These are phyloP conservation scores for Baorangia bicolor DNA, from an alignment of 768 basidiomycete genomes.

Conservation along the genomic window DNA sequence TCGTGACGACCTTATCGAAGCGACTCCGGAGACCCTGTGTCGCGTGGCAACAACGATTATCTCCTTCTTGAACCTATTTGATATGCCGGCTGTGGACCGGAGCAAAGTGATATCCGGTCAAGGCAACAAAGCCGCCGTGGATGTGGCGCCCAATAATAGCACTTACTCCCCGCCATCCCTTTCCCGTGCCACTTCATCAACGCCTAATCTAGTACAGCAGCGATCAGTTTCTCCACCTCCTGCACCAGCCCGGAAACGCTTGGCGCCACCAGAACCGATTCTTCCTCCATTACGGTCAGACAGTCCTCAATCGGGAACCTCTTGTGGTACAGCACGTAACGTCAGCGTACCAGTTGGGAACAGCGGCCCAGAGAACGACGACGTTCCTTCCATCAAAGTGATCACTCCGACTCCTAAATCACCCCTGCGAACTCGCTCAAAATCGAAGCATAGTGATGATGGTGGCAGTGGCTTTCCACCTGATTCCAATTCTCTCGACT, in stretches of 20 bases:
- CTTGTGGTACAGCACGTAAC: constrained; percentile 33
- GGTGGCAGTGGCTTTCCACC: constrained; percentile 8
- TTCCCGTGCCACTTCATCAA: constrained; percentile 55
- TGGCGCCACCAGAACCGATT: constrained; percentile 47
- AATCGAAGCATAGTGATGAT: constrained; percentile 15
- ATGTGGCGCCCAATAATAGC: constrained; percentile 35
- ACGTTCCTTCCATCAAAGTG: constrained; percentile 37
- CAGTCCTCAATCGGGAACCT: constrained; percentile 50
- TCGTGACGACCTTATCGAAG: constrained; percentile 65
- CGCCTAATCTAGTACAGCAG: constrained; percentile 53
- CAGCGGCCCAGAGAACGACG: constrained; percentile 35
- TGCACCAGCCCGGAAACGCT: constrained; percentile 41
- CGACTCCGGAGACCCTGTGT: constrained; percentile 56
- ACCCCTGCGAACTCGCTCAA: constrained; percentile 46
- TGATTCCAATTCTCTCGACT: constrained; percentile 27
- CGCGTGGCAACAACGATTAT: constrained; percentile 77
- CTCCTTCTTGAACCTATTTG: constrained; percentile 61
- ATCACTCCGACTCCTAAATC: constrained; percentile 46
- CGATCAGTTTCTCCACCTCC: constrained; percentile 40
- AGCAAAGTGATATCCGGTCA: constrained; percentile 48
- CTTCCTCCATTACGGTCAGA: constrained; percentile 55
- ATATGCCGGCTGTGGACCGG: constrained; percentile 47
- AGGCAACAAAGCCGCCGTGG: constrained; percentile 29
- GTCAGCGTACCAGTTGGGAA: constrained; percentile 14
- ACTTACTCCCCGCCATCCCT: constrained; percentile 30